Evolutionary conservation across 352 stramenopile genomes (phyloP), one percentile per base, ranked within the genome.

Genomic region (Globisporangium barbulae): DNA sequence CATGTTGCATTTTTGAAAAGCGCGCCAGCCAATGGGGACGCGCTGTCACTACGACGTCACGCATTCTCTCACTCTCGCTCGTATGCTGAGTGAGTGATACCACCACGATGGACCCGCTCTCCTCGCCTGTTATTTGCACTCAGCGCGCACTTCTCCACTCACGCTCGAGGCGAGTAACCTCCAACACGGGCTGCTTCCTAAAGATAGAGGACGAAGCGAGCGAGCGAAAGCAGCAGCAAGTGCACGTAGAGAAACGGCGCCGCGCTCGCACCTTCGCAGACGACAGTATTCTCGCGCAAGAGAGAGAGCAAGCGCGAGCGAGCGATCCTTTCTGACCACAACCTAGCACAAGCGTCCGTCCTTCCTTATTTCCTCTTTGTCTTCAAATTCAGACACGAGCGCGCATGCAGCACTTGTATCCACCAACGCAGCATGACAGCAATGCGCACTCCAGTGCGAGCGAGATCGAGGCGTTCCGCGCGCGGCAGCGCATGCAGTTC

Each of bases 401-500:
- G 5, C 12, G 5, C 8, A 58, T 58, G 52, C 52, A 58, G 31
- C 31, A 57, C 31, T 9, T 44, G 52, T 44, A 48, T 57, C 31
- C 31, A 15, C 37, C 25, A 28, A 28, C 8, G 3, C 56, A 33
- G 41, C 41, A 63, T 22, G 19, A 25, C 30, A 31, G 21, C 54
- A 45, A 7, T 17, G 50, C 17, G 17, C 50, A 56, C 7, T 28
- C 6, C 21, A 41, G 17, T 0, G 47, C 59, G 37, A 65, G 50
- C 47, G 74, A 83, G 31, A 74, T 83, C 52, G 78, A 85, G 64
- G 68, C 55, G 33, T 76, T 78, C 41, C 78, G 78, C 28, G 74
- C 70, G 39, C 70, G 64, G 41, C 69, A 73, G 61, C 75, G 75
- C 48, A 74, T 68, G 60, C 63, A 76, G 35, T 65, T 64, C 61